Base-by-base conservation (phyloP, 345 rosid species). In the Psidium friedrichsthalianum region DNA sequence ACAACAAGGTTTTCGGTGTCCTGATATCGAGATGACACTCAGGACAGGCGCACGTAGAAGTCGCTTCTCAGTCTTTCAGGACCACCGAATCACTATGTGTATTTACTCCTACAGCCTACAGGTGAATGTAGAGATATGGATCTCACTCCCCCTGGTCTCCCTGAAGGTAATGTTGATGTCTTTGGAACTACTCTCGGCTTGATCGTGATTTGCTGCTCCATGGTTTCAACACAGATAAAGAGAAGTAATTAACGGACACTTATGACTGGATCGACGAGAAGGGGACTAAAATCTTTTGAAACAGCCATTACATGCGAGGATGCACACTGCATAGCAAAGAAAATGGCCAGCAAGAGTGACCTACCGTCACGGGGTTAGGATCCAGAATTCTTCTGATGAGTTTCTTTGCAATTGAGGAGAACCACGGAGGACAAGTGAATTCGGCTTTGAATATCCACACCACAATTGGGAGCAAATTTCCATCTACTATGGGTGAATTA, bases 351-450 rank as follows among this genome's bases (percentile, higher is more conserved):
- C 69, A 83, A 57, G 61, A 56, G 55, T 56, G 56, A 74, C 88
- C 56, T 93, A 95, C 98, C 6, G 92, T 94, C 32, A 88, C 85
- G 20, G 98, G 96, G 89, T 90, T 94, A 82, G 98, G 99, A 86
- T 95, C 99, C 85, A 95, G 88, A 87, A 95, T 93, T 88, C 93
- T 94, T 88, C 92, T 91, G 83, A 97, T 94, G 86, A 97, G 87
- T 89, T 94, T 93, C 92, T 93, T 94, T 14, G 94, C 97, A 90
- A 96, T 93, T 83, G 98, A 85, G 90, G 36, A 36, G 36, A 97
- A 97, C 99, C 98, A 94, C 20, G 99, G 94, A 84, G 99, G 96
- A 83, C 93, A 93, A 13, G 91, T 87, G 88, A 95, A 95, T 47
- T 95, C 98, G 2, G 98, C 98, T 92, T 93, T 94, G 85, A 89